phyloP scores from a whole-genome alignment of 2,329 filamentous ascomycete species.

The Aspergillus novofumigatus region DNA sequence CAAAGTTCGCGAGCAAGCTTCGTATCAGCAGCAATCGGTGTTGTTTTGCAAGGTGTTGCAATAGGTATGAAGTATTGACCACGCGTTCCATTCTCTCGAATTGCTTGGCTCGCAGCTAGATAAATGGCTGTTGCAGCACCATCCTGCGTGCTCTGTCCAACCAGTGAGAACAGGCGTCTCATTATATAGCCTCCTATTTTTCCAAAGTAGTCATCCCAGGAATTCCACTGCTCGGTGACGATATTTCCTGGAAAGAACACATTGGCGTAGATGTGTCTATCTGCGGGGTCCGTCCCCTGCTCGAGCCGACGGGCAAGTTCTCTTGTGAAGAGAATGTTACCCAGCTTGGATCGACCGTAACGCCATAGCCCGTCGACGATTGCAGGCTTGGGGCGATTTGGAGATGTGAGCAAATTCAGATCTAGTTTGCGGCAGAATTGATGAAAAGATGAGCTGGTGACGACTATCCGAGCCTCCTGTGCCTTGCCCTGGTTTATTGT shows the following conservation, averaged over 20 bases:
- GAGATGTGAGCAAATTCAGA: constrained; percentile 20
- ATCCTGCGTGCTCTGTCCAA: constrained; percentile 24
- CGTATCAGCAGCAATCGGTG: constrained; percentile 24
- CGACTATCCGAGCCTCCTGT: constrained; percentile 40
- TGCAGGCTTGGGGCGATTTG: constrained; percentile 16
- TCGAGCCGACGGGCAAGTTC: constrained; percentile 24
- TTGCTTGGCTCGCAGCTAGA: constrained; percentile 23
- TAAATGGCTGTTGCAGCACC: constrained; percentile 29
- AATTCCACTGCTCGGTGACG: constrained; percentile 28
- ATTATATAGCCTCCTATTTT: constrained; percentile 15
- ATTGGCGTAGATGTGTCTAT: constrained; percentile 27
- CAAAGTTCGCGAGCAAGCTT: constrained; percentile 31
- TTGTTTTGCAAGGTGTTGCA: constrained; percentile 24
- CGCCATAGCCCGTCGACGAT: constrained; percentile 25
- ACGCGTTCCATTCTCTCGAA: constrained; percentile 16
- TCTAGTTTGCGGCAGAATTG: constrained; percentile 22
- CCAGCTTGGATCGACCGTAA: constrained; percentile 32
- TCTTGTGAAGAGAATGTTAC: constrained; percentile 29
- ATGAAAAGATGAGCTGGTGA: constrained; percentile 37
- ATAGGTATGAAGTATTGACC: constrained; percentile 39
- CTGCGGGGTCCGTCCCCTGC: constrained; percentile 13
- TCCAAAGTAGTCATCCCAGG: constrained; percentile 27
- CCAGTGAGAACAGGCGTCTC: constrained; percentile 16
- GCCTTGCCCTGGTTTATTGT: constrained; percentile 21
- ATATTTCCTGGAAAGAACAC: constrained; percentile 31